Base-by-base conservation (phyloP, 1,284 basidiomycete species). In the Ustilago xerochloae region DNA sequence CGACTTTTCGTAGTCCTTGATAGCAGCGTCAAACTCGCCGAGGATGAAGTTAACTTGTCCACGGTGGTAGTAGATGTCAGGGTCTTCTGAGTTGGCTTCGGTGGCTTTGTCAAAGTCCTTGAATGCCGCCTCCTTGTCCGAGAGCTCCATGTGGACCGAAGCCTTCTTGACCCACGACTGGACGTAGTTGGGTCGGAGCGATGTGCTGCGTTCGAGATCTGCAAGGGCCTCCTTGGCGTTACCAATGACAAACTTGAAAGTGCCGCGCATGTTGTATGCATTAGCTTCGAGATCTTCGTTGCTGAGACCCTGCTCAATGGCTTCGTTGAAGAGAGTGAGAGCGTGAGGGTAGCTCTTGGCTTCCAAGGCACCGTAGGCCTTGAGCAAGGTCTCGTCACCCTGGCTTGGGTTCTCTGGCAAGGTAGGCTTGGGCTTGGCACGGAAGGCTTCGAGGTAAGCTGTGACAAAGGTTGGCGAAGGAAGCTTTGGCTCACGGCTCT, bases 1-100 rank as follows among this genome's bases (percentile, higher is more conserved):
- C 10, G 93, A 96, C 85, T 93, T 92, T 33, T 89, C 90, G 87
- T 98, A 99, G 86, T 98, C 93, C 80, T 90, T 89, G 32, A 94
- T 92, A 0, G 96, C 96, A 50, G 91, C 88, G 16, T 88, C 87
- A 85, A 92, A 97, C 77, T 97, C 91, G 85, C 91, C 91, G 87
- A 95, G 93, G 85, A 99, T 97, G 86, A 98, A 99, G 85, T 93
- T 89, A 43, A 99, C 97, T 88, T 99, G 97, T 35, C 96, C 97
- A 77, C 96, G 93, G 86, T 99, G 97, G 87, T 99, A 99, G 88
- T 94, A 99, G 69, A 97, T 94, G 85, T 99, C 97, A 0, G 96
- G 91, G 86, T 99, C 94, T 53, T 90, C 87, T 6, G 91, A 85
- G 81, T 98, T 91, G 76, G 92, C 89, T 83, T 89, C 88, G 81